Evolutionary conservation across 768 basidiomycete species (phyloP).

Genomic region (Amanita jacksonii): DNA sequence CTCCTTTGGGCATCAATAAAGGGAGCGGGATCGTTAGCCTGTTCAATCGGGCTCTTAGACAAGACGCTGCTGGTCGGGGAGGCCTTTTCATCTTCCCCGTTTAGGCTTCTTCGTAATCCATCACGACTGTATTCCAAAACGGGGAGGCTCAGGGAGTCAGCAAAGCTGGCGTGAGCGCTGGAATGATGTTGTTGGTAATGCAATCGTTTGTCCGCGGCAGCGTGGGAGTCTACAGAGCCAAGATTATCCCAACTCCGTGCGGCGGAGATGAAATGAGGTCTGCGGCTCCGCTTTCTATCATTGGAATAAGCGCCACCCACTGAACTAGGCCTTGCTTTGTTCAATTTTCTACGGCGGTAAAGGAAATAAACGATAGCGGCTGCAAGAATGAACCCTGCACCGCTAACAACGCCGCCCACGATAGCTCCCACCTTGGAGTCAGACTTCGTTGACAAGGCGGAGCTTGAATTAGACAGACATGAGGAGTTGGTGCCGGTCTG

Average conservation of each 20-base stretch:
- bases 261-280: not conserved
- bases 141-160: conserved; percentile 1
- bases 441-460: conserved; percentile 6
- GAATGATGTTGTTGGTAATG: not conserved
- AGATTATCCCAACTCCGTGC: conserved; percentile 21
- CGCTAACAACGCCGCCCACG: conserved; percentile 44
- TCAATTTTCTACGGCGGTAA: conserved; percentile 13
- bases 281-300: conserved; percentile 3
- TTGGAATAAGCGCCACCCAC: not conserved
- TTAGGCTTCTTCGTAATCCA: not conserved
- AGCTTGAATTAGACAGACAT: conserved; percentile 17
- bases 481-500: conserved; percentile 22
- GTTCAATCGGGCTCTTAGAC: not conserved
- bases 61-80: not conserved
- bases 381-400: conserved; percentile 24
- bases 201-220: not conserved
- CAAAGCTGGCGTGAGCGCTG: not conserved
- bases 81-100: not conserved
- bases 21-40: not conserved
- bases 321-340: not conserved
- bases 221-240: conserved; percentile 24
- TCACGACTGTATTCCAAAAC: not conserved
- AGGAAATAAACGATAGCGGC: conserved; percentile 25
- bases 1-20: not conserved
- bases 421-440: conserved; percentile 32